Percentiles rank a stretch among this genome's conserved stretches.
phyloP scores from a whole-genome alignment of 768 basidiomycete genomes.

The Butyriboletus loyo region DNA sequence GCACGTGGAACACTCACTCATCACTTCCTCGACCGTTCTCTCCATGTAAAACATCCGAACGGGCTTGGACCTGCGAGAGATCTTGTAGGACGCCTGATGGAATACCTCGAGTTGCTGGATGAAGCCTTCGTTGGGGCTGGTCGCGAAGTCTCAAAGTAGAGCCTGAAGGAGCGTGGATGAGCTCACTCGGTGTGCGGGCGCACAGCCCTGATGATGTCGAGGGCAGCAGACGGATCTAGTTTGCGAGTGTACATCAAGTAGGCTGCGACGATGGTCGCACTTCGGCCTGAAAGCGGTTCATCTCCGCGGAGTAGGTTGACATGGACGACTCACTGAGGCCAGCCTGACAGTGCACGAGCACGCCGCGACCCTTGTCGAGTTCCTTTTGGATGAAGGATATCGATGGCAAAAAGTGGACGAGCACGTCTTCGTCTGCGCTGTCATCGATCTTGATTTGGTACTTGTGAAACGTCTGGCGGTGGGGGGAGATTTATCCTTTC shows the following conservation, averaged over 20 bases:
- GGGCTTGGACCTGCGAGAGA: slow-evolving; percentile 62
- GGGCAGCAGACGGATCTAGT: slow-evolving; percentile 54
- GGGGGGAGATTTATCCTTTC: background rate
- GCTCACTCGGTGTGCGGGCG: slow-evolving; percentile 73
- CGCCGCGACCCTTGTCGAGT: slow-evolving; percentile 68
- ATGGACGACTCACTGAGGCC: slow-evolving; percentile 67
- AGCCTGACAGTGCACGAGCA: slow-evolving; percentile 89
- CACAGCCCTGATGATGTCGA: slow-evolving; percentile 62
- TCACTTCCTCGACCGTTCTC: slow-evolving; percentile 65
- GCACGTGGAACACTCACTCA: slow-evolving; percentile 53
- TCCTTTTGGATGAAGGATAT: slow-evolving; percentile 84
- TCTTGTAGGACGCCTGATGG: slow-evolving; percentile 65
- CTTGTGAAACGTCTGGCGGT: slow-evolving; percentile 66
- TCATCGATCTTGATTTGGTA: slow-evolving; percentile 81
- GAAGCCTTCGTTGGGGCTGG: slow-evolving; percentile 86
- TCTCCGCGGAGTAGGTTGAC: background rate
- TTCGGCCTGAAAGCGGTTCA: slow-evolving; percentile 54
- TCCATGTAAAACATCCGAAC: slow-evolving; percentile 85
- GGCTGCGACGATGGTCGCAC: slow-evolving; percentile 81
- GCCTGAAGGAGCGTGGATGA: background rate
- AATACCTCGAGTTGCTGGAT: slow-evolving; percentile 78
- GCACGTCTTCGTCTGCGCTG: slow-evolving; percentile 69
- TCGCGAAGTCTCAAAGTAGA: background rate
- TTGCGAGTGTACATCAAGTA: slow-evolving; percentile 80
- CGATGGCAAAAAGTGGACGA: slow-evolving; percentile 72